A percentile compares a stretch with the other conserved stretches of the same genome.
phyloP scores from a whole-genome alignment of 805 yeast genomes.

The Metschnikowia vanudenii region DNA sequence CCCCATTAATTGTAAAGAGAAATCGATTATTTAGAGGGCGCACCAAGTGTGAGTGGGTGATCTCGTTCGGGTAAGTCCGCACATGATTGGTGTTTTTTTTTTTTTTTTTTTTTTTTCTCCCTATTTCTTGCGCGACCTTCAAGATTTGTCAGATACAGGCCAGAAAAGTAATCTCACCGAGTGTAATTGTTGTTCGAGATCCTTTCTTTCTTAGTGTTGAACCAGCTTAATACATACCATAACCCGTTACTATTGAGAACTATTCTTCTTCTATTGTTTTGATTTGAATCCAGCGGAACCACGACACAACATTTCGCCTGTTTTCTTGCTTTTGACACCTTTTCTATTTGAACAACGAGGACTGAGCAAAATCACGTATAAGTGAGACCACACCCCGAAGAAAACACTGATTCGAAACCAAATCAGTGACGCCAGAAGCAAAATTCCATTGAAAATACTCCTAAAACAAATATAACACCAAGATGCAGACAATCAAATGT shows the following conservation, averaged over 20 bases:
- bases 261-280: background rate
- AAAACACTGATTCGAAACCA: constrained; percentile 1
- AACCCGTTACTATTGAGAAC: background rate
- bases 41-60: constrained; percentile 2
- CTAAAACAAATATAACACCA: background rate
- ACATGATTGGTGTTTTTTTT: constrained; percentile 11
- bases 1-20: too few relatives aligned
- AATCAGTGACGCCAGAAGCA: background rate
- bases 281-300: background rate
- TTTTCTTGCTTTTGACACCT: background rate
- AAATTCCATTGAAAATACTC: background rate
- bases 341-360: background rate
- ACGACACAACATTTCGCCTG: background rate
- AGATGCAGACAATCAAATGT: constrained; percentile 74
- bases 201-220: constrained; percentile 5
- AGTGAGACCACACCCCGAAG: constrained; percentile 5
- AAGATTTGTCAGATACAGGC: constrained; percentile 10
- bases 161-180: constrained; percentile 8
- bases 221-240: background rate
- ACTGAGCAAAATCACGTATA: background rate
- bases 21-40: background rate
- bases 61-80: constrained; percentile 9
- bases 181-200: constrained; percentile 10
- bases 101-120: constrained; percentile 11
- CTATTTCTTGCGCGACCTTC: constrained; percentile 6